These are phyloP conservation scores for Syzygium jambos DNA, from an alignment of 345 rosid species.

Conservation along the genomic window DNA sequence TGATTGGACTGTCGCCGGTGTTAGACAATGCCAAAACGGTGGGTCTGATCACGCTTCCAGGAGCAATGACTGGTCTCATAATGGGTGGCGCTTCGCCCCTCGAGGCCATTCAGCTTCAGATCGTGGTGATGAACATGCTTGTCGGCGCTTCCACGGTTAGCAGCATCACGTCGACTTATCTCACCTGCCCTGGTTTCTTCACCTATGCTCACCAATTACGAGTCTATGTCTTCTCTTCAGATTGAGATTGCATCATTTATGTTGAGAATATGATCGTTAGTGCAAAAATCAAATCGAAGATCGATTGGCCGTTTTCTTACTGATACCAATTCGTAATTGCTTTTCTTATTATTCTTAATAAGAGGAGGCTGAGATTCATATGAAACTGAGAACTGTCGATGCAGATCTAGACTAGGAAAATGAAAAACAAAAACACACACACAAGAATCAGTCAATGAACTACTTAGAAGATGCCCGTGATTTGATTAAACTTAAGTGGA, in stretches of 20 bases:
- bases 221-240: background rate
- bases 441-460: background rate
- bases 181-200: conserved; percentile 83
- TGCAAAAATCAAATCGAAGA: background rate
- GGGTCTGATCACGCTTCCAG: conserved; percentile 79
- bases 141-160: conserved; percentile 70
- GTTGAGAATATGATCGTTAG: background rate
- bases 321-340: background rate
- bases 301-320: background rate
- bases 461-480: background rate
- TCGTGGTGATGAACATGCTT: conserved; percentile 87
- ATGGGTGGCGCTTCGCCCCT: conserved; percentile 93
- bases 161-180: conserved; percentile 73
- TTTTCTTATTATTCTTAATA: background rate
- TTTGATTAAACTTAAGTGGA: background rate
- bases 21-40: conserved; percentile 86
- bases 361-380: background rate
- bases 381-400: background rate
- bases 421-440: background rate
- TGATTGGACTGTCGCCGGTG: conserved; percentile 74
- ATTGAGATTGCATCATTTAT: background rate
- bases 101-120: conserved; percentile 85
- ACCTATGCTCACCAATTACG: conserved; percentile 58
- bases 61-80: conserved; percentile 87
- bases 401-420: background rate